phyloP scores from a whole-genome alignment of 805 yeast genomes.

The Henningerozyma blattae region DNA sequence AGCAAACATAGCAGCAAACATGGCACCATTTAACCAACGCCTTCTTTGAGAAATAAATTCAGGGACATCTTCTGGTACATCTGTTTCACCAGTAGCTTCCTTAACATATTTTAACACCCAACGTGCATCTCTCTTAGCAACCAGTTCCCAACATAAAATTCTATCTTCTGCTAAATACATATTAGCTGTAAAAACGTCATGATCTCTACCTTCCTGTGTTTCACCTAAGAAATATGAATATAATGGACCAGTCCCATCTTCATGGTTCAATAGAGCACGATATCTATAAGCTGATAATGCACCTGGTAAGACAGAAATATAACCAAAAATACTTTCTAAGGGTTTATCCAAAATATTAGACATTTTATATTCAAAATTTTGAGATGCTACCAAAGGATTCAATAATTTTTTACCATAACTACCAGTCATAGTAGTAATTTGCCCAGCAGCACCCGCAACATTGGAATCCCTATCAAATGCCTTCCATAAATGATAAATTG shows the following conservation, averaged over 20 bases:
- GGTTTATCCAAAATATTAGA: conserved; percentile 95
- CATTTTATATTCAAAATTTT: conserved; percentile 92
- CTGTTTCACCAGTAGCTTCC: conserved; percentile 91
- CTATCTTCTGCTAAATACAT: conserved; percentile 97
- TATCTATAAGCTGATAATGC: conserved; percentile 91
- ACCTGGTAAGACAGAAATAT: conserved; percentile 89
- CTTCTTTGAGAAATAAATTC: conserved; percentile 94
- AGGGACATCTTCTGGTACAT: conserved; percentile 90
- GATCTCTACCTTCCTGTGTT: conserved; percentile 38
- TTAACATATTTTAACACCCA: conserved; percentile 90
- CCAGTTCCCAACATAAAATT: conserved; percentile 91
- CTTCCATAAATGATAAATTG: conserved; percentile 92
- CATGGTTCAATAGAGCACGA: conserved; percentile 72
- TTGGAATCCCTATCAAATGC: conserved; percentile 93
- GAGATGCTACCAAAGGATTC: conserved; percentile 91
- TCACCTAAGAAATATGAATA: conserved; percentile 88
- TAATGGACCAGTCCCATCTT: conserved; percentile 87
- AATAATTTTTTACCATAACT: conserved; percentile 67
- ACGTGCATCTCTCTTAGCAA: conserved; percentile 68
- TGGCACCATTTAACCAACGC: conserved; percentile 97
- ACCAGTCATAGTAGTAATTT: conserved; percentile 91
- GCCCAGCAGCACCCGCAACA: conserved; percentile 99
- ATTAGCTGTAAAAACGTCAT: conserved; percentile 86
- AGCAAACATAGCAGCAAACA: conserved; percentile 90
- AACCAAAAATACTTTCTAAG: conserved; percentile 83